Conservation (phyloP, 2,329 filamentous ascomycete genomes). For the Zelopaecilomyces penicillatus region DNA sequence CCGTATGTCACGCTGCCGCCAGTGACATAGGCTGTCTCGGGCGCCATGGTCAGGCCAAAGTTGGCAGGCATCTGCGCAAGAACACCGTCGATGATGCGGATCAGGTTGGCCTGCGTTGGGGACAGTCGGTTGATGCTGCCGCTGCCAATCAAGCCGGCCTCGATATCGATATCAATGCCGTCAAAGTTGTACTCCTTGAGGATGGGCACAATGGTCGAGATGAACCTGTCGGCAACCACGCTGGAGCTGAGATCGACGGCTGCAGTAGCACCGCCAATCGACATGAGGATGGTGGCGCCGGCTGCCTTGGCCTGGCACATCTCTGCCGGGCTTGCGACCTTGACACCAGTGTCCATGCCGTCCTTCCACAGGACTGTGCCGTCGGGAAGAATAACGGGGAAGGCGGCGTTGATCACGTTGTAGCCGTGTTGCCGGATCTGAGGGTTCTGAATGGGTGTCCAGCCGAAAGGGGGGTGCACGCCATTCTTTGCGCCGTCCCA, state of each 20-base stretch:
- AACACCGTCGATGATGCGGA: conserved; percentile 28
- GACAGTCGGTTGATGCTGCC: conserved; percentile 23
- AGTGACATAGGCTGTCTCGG: conserved; percentile 28
- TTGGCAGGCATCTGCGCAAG: conserved; percentile 44
- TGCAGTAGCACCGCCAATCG: conserved; percentile 26
- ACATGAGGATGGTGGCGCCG: conserved; percentile 25
- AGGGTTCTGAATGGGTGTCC: conserved; percentile 24
- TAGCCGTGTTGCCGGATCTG: conserved; percentile 22
- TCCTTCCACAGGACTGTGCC: conserved; percentile 25
- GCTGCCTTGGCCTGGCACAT: conserved; percentile 26
- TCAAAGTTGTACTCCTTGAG: conserved; percentile 28
- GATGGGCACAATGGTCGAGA: conserved; percentile 26
- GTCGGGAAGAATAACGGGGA: conserved; percentile 25
- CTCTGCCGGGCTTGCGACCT: conserved; percentile 22
- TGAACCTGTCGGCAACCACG: conserved; percentile 24
- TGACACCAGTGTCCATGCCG: conserved; percentile 24
- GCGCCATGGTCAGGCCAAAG: conserved; percentile 46
- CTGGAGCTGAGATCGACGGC: conserved; percentile 24
- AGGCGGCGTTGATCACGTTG: conserved; percentile 27
- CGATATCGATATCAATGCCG: conserved; percentile 29
- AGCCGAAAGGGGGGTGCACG: conserved; percentile 25
- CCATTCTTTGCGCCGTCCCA: conserved; percentile 26
- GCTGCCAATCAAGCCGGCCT: conserved; percentile 22
- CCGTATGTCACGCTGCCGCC: conserved; percentile 23
- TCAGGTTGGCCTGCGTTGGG: conserved; percentile 24